These are phyloP conservation scores for Zygnema circumcarinatum DNA, from an alignment of 139 green algal genomes.

Conservation along the genomic window DNA sequence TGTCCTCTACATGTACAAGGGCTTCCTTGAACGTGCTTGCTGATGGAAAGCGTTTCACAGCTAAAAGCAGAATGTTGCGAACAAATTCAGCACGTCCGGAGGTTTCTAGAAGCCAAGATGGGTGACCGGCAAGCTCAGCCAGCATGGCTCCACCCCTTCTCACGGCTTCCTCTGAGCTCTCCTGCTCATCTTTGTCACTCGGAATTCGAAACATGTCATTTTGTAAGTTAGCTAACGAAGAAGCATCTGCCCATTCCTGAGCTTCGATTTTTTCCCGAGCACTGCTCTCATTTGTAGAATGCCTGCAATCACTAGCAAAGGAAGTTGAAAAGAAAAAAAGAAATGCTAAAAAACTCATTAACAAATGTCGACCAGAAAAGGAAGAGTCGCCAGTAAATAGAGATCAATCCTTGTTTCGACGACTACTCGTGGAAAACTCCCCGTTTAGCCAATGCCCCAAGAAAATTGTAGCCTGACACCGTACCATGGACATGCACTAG, in stretches of 20 bases:
- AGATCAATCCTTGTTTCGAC: too few species aligned
- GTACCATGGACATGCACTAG: too few species aligned
- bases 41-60: background rate
- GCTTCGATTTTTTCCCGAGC: background rate
- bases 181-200: background rate
- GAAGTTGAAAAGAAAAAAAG: background rate
- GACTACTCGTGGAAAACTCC: too few species aligned
- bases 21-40: slow-evolving; percentile 18
- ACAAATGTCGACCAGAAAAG: too few species aligned
- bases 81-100: slow-evolving; percentile 13
- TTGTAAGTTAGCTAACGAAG: background rate
- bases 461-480: too few species aligned
- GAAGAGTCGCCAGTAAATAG: too few species aligned
- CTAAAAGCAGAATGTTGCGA: slow-evolving; percentile 25
- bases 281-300: background rate
- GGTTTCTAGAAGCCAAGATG: slow-evolving; percentile 5
- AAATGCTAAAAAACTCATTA: too few species aligned
- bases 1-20: slow-evolving; percentile 24
- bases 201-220: background rate
- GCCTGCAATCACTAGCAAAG: background rate
- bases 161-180: background rate
- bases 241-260: background rate
- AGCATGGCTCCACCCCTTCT: background rate
- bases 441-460: too few species aligned
- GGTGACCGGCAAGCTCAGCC: background rate